These are phyloP conservation scores for Chamaenerion angustifolium DNA, from an alignment of 345 rosid genomes.

Conservation along the genomic window DNA sequence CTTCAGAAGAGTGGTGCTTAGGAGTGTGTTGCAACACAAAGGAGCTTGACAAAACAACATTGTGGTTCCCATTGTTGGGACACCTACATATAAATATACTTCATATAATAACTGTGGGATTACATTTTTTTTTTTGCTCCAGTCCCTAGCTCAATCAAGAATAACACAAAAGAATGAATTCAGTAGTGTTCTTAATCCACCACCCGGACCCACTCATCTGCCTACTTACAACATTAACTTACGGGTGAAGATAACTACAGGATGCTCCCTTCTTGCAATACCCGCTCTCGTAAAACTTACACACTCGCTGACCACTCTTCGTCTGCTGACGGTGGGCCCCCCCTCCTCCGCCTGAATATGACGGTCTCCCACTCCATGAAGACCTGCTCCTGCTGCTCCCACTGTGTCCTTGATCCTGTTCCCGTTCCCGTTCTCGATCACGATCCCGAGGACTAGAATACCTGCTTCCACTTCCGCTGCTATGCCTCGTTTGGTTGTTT, in stretches of 20 bases:
- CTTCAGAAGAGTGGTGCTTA: too few relatives aligned
- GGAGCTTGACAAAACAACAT: too few relatives aligned
- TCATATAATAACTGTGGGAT: too few relatives aligned
- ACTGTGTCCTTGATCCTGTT: conserved; percentile 24
- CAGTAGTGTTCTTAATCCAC: too few relatives aligned
- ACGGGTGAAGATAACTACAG: conserved; percentile 69
- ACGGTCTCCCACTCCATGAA: conserved; percentile 22
- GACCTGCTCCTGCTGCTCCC: conserved; percentile 26
- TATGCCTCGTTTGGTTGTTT: conserved; percentile 41
- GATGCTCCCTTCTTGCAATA: conserved; percentile 67
- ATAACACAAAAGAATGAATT: too few relatives aligned
- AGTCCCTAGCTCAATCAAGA: too few relatives aligned
- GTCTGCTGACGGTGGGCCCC: conserved; percentile 12
- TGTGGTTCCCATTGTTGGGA: too few relatives aligned
- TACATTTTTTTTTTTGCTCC: too few relatives aligned
- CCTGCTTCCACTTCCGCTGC: conserved; percentile 18
- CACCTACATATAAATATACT: too few relatives aligned
- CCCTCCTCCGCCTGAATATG: conserved; percentile 27
- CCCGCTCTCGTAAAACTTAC: conserved; percentile 70
- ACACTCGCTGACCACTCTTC: conserved; percentile 22
- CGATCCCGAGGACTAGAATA: conserved; percentile 37
- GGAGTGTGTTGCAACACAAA: too few relatives aligned
- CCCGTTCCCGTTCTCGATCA: conserved; percentile 13
- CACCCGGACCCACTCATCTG: too few relatives aligned
- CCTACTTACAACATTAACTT: too few relatives aligned